A percentile compares a stretch with the other conserved stretches of the same genome.
These are phyloP conservation scores for Penicillium capsulatum DNA, from an alignment of 2,329 filamentous ascomycete genomes.

Conservation along the genomic window DNA sequence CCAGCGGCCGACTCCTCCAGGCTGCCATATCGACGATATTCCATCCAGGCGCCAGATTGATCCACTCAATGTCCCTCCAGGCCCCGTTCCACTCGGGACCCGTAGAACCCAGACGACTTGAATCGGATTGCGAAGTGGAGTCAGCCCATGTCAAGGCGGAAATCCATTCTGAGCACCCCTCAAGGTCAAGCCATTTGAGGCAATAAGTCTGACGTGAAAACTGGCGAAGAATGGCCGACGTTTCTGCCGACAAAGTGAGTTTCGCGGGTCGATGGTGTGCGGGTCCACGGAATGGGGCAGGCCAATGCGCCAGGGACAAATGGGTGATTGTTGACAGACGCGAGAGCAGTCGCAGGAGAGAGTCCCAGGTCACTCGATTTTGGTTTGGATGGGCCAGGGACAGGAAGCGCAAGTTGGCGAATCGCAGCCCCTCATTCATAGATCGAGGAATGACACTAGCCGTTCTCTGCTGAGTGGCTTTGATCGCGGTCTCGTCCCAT, in stretches of 20 bases:
- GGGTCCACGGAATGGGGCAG: slow-evolving; percentile 55
- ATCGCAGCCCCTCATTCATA: slow-evolving; percentile 35
- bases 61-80: slow-evolving; percentile 44
- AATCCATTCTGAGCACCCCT: slow-evolving; percentile 56
- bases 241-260: slow-evolving; percentile 39
- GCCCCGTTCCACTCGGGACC: slow-evolving; percentile 46
- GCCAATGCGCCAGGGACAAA: slow-evolving; percentile 61
- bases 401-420: slow-evolving; percentile 54
- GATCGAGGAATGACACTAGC: slow-evolving; percentile 16
- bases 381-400: slow-evolving; percentile 52
- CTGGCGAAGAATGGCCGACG: slow-evolving; percentile 53
- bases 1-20: too few relatives aligned
- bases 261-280: slow-evolving; percentile 39
- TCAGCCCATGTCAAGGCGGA: slow-evolving; percentile 48
- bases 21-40: slow-evolving; percentile 22
- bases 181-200: slow-evolving; percentile 59
- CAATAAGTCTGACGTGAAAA: slow-evolving; percentile 55
- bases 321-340: slow-evolving; percentile 57
- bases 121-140: slow-evolving; percentile 25
- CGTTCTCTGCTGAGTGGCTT: slow-evolving; percentile 10
- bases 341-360: slow-evolving; percentile 51
- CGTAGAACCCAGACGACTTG: slow-evolving; percentile 18
- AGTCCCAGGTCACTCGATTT: slow-evolving; percentile 50
- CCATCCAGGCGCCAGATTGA: slow-evolving; percentile 42
- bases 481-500: neutral